Base-by-base conservation (phyloP, 2,329 filamentous ascomycete species). In the Neofusicoccum ribis region DNA sequence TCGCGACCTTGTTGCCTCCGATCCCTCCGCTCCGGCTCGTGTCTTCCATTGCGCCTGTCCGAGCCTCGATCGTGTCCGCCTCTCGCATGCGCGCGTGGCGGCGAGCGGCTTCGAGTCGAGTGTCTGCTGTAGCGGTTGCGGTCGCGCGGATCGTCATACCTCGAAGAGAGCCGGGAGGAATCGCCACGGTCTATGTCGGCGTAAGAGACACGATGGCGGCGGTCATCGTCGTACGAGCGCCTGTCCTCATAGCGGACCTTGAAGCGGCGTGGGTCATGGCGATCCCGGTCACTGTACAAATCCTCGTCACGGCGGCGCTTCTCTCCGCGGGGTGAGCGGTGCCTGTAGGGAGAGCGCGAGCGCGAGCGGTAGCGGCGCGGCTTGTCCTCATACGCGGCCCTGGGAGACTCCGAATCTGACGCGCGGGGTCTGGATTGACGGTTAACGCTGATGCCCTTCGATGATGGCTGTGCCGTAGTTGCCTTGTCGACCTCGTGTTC, bases 381-480 rank as follows among this genome's bases (percentile, higher is more conserved):
- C 81, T 81, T 79, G 80, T 71, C 72, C 83, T 85, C 87, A 81
- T 81, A 41, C 27, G 65, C 39, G 50, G 41, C 50, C 47, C 64
- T 52, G 23, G 65, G 66, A 50, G 65, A 59, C 34, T 39, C 44
- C 51, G 68, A 58, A 44, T 60, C 65, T 60, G 65, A 63, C 47
- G 68, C 61, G 47, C 63, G 65, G 47, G 50, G 58, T 66, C 92
- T 96, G 91, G 90, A 86, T 85, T 85, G 88, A 87, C 90, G 91
- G 92, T 96, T 91, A 96, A 96, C 89, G 87, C 86, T 88, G 87
- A 83, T 89, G 89, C 88, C 86, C 86, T 89, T 87, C 85, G 86
- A 81, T 80, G 85, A 85, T 85, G 85, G 84, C 85, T 89, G 87
- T 89, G 90, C 83, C 80, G 80, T 89, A 91, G 90, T 91, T 95